phyloP scores from a whole-genome alignment of 108 stramenopile genomes.

The Discostella pseudostelligera region DNA sequence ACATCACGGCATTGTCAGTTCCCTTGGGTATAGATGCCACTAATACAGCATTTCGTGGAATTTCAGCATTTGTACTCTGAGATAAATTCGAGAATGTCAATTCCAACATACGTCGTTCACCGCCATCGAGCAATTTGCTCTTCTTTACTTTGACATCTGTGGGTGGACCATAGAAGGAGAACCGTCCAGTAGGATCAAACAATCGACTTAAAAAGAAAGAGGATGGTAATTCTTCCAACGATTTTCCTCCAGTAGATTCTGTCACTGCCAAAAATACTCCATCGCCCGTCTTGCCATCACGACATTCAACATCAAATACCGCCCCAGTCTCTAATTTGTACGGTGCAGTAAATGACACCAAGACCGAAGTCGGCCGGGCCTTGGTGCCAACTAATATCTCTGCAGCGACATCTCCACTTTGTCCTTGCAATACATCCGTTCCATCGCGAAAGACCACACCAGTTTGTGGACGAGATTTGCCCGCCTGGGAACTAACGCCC shows the following conservation, averaged over 20 bases:
- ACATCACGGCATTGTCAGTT: slow-evolving; percentile 72
- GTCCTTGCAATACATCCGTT: slow-evolving; percentile 60
- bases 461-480: slow-evolving; percentile 73
- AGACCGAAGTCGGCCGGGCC: slow-evolving; percentile 47
- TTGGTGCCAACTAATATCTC: slow-evolving; percentile 65
- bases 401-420: slow-evolving; percentile 62
- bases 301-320: slow-evolving; percentile 80
- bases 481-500: slow-evolving; percentile 77
- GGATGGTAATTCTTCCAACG: slow-evolving; percentile 57
- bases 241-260: slow-evolving; percentile 46
- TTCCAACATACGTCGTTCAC: slow-evolving; percentile 52
- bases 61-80: slow-evolving; percentile 75
- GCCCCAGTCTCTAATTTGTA: slow-evolving; percentile 63
- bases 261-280: slow-evolving; percentile 80
- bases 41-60: slow-evolving; percentile 68
- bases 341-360: slow-evolving; percentile 65
- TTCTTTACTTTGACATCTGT: slow-evolving; percentile 80
- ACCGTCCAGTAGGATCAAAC: slow-evolving; percentile 74
- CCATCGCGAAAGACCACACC: slow-evolving; percentile 80
- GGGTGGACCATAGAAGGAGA: slow-evolving; percentile 80
- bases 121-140: slow-evolving; percentile 18
- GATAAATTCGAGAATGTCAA: slow-evolving; percentile 68
- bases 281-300: slow-evolving; percentile 77
- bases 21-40: slow-evolving; percentile 72
- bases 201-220: slow-evolving; percentile 61